A percentile compares a stretch with the other conserved stretches of the same genome.
Evolutionary conservation across 1,139 yeast species (phyloP).

Genomic region (Hemisphaericaspora subhashii): DNA sequence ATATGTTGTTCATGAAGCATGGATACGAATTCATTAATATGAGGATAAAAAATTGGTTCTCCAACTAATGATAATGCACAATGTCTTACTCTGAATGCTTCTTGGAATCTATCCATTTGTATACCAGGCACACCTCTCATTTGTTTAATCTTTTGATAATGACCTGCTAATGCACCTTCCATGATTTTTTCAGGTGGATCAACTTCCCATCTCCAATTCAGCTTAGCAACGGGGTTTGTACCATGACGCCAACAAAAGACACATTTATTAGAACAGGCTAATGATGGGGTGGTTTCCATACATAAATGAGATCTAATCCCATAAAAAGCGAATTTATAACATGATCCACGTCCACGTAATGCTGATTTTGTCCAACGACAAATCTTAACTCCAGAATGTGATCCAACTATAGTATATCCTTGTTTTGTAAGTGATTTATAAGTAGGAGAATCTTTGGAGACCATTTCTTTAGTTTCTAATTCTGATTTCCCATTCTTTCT

Average conservation of each 20-base stretch:
- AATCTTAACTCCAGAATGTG: conserved; percentile 92
- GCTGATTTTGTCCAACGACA: conserved; percentile 98
- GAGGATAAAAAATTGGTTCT: conserved; percentile 91
- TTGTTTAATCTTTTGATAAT: conserved; percentile 87
- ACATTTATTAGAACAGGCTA: conserved; percentile 93
- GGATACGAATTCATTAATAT: conserved; percentile 79
- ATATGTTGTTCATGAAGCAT: conserved; percentile 78
- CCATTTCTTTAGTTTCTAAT: conserved; percentile 74
- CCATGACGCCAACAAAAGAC: conserved; percentile 99
- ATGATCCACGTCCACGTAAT: conserved; percentile 88
- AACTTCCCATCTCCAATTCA: conserved; percentile 91
- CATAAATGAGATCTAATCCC: conserved; percentile 89
- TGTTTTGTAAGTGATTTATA: conserved; percentile 85
- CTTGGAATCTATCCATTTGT: conserved; percentile 83
- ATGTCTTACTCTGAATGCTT: conserved; percentile 84
- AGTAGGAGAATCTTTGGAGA: conserved; percentile 86
- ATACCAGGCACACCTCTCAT: conserved; percentile 96
- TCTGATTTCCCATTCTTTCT: conserved; percentile 33
- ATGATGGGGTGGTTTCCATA: conserved; percentile 94
- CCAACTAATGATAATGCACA: conserved; percentile 93
- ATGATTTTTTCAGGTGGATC: conserved; percentile 84
- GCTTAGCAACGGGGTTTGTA: conserved; percentile 93
- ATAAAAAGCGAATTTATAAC: conserved; percentile 89
- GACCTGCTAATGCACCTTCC: conserved; percentile 85
- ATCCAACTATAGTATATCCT: conserved; percentile 90